Evolutionary conservation across 2,329 filamentous ascomycete species (phyloP), one percentile per base, ranked within the genome.

Genomic region (Botrytis byssoidea): DNA sequence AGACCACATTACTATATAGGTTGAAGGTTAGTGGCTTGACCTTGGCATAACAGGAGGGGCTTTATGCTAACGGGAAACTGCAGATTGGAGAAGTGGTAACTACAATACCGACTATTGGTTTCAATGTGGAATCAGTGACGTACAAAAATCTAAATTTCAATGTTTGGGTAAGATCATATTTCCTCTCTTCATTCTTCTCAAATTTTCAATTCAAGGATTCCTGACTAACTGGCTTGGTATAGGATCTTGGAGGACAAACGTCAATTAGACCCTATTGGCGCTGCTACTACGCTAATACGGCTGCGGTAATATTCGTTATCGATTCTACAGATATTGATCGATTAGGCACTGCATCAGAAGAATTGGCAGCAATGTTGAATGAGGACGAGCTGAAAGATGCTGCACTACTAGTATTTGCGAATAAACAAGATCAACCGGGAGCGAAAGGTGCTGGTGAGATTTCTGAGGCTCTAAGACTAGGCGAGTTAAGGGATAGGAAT

Each of bases 111-210:
- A 99, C 96, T 72, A 98, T 99, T 83, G 96, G 96, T 75, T 99
- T 99, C 88, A 99, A 99, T 83, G 96, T 99, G 80, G 96, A 99
- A 85, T 97, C 94, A 35, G 96, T 99, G 77, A 96, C 94, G 79
- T 99, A 99, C 87, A 95, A 95, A 83, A 98, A 98, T 83, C 88
- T 99, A 76, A 97, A 98, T 83, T 97, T 99, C 83, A 98, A 98
- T 82, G 96, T 99, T 81, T 99, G 96, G 96, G 92, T 94, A 91
- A 73, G 90, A 81, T 73, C 63, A 51, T 4, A 12, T 22, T 22
- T 40, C 22, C 55, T 29, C 72, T 65, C 48, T 59, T 51, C 60
- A 37, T 1, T 60, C 32, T 63, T 32, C 10, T 22, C 55, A 63
- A 8, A 20, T 22, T 72, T 44, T 61, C 63, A 42, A 40, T 69